Evolutionary conservation across 805 yeast genomes (phyloP).

Genomic region (Starmerella apis): DNA sequence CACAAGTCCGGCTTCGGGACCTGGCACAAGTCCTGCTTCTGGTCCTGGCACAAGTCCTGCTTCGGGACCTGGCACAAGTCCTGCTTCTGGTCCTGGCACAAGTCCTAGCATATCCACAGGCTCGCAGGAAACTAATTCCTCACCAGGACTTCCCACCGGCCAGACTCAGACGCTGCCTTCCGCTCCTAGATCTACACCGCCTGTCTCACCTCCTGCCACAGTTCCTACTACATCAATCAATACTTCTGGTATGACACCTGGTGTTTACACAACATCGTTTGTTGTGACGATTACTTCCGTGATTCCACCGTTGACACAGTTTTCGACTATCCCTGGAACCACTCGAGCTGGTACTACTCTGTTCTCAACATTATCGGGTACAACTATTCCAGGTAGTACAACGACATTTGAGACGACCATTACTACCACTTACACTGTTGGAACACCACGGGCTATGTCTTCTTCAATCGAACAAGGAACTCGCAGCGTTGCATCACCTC

Average conservation of each 20-base stretch:
- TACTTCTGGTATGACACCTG: slow-evolving; percentile 8
- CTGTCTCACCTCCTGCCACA: background rate
- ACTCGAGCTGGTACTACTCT: slow-evolving; percentile 18
- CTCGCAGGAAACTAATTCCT: background rate
- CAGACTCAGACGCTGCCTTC: background rate
- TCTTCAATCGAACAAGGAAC: background rate
- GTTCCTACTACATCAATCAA: slow-evolving; percentile 1
- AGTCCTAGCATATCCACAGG: background rate
- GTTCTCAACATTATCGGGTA: slow-evolving; percentile 5
- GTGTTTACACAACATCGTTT: slow-evolving; percentile 3
- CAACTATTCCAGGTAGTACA: background rate
- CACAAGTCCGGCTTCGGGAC: no score
- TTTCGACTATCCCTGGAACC: slow-evolving; percentile 19
- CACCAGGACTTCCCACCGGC: no score
- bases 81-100: no score
- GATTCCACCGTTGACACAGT: slow-evolving; percentile 8
- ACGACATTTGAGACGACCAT: slow-evolving; percentile 5
- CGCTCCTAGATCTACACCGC: background rate
- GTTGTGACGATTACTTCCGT: background rate
- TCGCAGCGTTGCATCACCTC: background rate
- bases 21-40: no score
- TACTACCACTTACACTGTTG: slow-evolving; percentile 10
- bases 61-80: no score
- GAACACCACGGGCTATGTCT: slow-evolving; percentile 4
- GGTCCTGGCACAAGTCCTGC: no score